Base-by-base conservation (phyloP, 345 rosid species). In the Ceriops zippeliana region DNA sequence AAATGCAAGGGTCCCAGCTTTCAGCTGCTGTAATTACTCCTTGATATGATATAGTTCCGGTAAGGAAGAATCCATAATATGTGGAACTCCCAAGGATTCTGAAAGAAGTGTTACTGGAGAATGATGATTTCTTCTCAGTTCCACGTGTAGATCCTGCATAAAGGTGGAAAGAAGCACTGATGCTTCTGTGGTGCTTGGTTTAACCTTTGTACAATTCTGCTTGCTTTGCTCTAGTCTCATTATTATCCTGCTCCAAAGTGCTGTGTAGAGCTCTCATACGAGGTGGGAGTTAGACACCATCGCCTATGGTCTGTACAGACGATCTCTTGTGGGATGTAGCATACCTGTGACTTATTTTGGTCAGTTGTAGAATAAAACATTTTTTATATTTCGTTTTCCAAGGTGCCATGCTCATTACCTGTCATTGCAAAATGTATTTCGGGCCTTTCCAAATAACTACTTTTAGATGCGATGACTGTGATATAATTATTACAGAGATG, bases 1-100 rank as follows among this genome's bases (percentile, higher is more conserved):
- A 67, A 71, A 54, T 26, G 61, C 75, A 53, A 38, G 30, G 60
- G 21, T 35, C n/a, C 70, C 58, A 17, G 32, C 67, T 71, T 70
- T 70, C 70, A 56, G 32, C 61, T 66, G 57, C 58, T 72, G 72
- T 74, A 46, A 60, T 68, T 58, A 42, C 58, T 21, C 26, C 26
- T 24, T 65, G 54, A 65, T 68, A 20, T 62, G 74, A 64, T 54
- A 11, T 22, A 16, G 4, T 8, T 34, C 54, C 54, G 67, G 38
- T 47, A 30, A 46, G 22, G 52, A 71, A 61, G 24, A 54, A 64
- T 62, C 65, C 37, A 28, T 34, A 3, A 21, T 10, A 35, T 60
- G 2, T 46, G 61, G 21, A 66, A 52, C 53, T 66, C 60, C 46
- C 42, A 21, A 38, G 24, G 16, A 22, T 27, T 8, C 28, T 56